Conservation (phyloP, 2,329 filamentous ascomycete species). For the Fusarium verrucosum region DNA sequence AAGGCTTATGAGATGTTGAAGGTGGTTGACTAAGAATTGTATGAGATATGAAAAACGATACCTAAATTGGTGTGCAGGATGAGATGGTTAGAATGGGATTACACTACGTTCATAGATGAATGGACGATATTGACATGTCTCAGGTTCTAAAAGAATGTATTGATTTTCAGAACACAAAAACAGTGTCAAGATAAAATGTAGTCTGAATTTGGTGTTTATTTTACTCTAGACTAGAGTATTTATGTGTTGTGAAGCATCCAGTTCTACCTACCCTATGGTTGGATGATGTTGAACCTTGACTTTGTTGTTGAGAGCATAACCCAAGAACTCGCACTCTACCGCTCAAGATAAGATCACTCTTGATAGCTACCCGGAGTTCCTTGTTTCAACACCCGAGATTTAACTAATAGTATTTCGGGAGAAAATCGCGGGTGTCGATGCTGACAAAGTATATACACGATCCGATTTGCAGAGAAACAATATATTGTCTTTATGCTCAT, state of each 20-base stretch:
- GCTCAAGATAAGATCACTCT: accelerated
- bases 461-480: slow-evolving; percentile 3
- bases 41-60: slow-evolving; percentile 35
- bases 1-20: slow-evolving; percentile 65
- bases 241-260: accelerated
- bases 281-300: neutral
- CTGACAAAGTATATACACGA: neutral
- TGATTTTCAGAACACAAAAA: neutral
- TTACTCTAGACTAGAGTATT: neutral
- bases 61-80: slow-evolving; percentile 27
- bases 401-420: neutral
- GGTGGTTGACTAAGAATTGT: slow-evolving; percentile 59
- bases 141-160: neutral
- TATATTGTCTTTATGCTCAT: neutral
- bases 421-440: neutral
- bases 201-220: neutral
- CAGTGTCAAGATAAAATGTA: neutral
- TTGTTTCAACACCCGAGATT: neutral
- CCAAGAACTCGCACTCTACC: neutral
- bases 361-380: neutral
- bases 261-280: neutral
- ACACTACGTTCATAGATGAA: too few relatives aligned
- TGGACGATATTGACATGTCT: accelerated
- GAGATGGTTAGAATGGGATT: neutral
- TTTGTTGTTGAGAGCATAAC: neutral